Evolutionary conservation across 2,329 filamentous ascomycete species (phyloP).

Genomic region (Xylariales sp.): DNA sequence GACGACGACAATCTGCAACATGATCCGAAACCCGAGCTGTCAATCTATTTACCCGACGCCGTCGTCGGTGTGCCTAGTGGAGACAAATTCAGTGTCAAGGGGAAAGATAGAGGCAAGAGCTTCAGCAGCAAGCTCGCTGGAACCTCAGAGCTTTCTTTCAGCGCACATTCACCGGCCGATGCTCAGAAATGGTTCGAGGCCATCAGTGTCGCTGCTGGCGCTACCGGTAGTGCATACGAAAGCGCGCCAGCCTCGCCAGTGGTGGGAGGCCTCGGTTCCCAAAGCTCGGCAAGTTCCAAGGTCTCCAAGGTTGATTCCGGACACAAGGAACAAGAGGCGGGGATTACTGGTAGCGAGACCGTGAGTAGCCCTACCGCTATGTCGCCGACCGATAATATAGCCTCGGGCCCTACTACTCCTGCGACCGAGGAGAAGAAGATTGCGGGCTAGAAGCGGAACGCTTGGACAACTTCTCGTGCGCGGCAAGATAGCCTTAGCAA

Average conservation of each 20-base stretch:
- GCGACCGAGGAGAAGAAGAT: slow-evolving; percentile 44
- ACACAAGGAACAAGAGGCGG: slow-evolving; percentile 60
- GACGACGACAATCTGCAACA: slow-evolving; percentile 79
- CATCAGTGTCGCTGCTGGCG: slow-evolving; percentile 71
- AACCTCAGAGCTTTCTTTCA: slow-evolving; percentile 84
- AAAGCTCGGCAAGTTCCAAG: slow-evolving; percentile 44
- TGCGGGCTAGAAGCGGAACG: slow-evolving; percentile 40
- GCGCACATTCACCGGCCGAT: slow-evolving; percentile 82
- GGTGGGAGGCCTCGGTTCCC: slow-evolving; percentile 39
- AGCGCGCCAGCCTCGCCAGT: slow-evolving; percentile 52
- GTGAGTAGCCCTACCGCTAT: slow-evolving; percentile 50
- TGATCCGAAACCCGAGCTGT: slow-evolving; percentile 86
- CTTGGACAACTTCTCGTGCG: slow-evolving; percentile 22
- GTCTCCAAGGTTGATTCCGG: slow-evolving; percentile 41
- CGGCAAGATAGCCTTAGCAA: slow-evolving; percentile 27
- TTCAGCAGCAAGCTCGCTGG: slow-evolving; percentile 85
- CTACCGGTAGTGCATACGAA: slow-evolving; percentile 55
- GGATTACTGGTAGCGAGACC: slow-evolving; percentile 54
- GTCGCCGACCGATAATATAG: slow-evolving; percentile 44
- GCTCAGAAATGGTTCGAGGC: slow-evolving; percentile 87
- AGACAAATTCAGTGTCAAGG: slow-evolving; percentile 93
- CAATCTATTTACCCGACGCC: slow-evolving; percentile 92
- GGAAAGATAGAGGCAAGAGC: slow-evolving; percentile 88
- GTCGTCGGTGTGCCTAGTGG: slow-evolving; percentile 77
- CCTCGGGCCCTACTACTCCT: slow-evolving; percentile 33